phyloP scores from a whole-genome alignment of 2,329 filamentous ascomycete species.

The Gnomoniopsis smithogilvyi region DNA sequence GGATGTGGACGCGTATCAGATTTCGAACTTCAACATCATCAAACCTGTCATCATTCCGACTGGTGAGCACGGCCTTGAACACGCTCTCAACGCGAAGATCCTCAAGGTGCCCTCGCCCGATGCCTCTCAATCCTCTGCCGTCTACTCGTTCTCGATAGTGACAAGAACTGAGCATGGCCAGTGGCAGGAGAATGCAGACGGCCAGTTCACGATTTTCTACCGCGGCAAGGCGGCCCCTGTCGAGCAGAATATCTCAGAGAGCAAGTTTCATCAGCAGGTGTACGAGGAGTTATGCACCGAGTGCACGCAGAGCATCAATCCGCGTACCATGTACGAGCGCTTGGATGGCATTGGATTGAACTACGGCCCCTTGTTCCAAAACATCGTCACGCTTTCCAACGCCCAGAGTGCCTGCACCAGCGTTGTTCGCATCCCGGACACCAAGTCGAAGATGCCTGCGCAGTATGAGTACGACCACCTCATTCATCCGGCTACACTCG shows the following conservation, averaged over 20 bases:
- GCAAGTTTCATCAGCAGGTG: slow-evolving; percentile 16
- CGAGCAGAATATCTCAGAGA: slow-evolving; percentile 16
- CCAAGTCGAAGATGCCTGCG: slow-evolving; percentile 48
- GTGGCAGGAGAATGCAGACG: slow-evolving; percentile 42
- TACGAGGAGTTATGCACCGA: slow-evolving; percentile 23
- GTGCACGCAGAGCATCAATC: slow-evolving; percentile 33
- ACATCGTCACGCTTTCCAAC: slow-evolving; percentile 36
- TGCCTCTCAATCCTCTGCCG: slow-evolving; percentile 8
- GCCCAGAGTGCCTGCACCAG: slow-evolving; percentile 32
- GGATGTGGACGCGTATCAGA: slow-evolving; percentile 30
- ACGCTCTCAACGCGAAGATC: slow-evolving; percentile 42
- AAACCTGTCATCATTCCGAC: slow-evolving; percentile 50
- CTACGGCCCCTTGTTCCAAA: slow-evolving; percentile 49
- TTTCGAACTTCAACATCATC: slow-evolving; percentile 43
- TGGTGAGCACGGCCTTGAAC: slow-evolving; percentile 45
- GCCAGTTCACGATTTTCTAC: slow-evolving; percentile 27
- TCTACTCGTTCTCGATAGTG: slow-evolving; percentile 42
- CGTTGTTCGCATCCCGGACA: slow-evolving; percentile 44
- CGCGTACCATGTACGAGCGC: slow-evolving; percentile 47
- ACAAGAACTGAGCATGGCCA: slow-evolving; percentile 37
- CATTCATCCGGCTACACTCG: slow-evolving; percentile 57
- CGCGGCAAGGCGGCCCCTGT: background rate
- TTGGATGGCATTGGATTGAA: slow-evolving; percentile 49
- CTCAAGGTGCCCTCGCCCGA: slow-evolving; percentile 13
- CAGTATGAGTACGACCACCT: slow-evolving; percentile 51